A percentile compares a stretch with the other conserved stretches of the same genome.
phyloP scores from a whole-genome alignment of 2,329 filamentous ascomycete species.

The Paraphaeosphaeria sporulosa region DNA sequence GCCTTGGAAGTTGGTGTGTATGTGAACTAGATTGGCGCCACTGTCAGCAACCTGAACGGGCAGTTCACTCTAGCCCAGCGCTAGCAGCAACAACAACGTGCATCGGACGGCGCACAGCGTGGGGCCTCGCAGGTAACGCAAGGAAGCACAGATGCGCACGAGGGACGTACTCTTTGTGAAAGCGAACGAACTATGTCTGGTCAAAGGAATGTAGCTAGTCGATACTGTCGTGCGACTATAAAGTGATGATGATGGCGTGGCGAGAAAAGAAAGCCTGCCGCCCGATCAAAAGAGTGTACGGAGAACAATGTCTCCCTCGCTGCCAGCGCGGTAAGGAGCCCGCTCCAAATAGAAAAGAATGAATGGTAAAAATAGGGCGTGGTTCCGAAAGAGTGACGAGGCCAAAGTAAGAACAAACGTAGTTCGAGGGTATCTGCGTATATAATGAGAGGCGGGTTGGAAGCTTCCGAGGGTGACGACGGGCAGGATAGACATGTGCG shows the following conservation, averaged over 20 bases:
- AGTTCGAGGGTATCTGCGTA: slow-evolving; percentile 41
- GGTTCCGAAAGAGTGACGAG: slow-evolving; percentile 49
- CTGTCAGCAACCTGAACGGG: slow-evolving; percentile 37
- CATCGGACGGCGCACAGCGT: slow-evolving; percentile 29
- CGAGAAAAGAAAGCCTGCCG: slow-evolving; percentile 32
- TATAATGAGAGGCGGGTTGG: slow-evolving; percentile 46
- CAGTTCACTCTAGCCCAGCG: slow-evolving; percentile 24
- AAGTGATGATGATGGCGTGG: slow-evolving; percentile 27
- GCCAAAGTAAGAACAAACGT: slow-evolving; percentile 46
- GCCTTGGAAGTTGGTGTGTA: slow-evolving; percentile 31
- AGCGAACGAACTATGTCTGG: slow-evolving; percentile 32
- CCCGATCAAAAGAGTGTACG: slow-evolving; percentile 48
- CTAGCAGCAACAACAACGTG: slow-evolving; percentile 29
- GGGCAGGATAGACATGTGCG: slow-evolving; percentile 41
- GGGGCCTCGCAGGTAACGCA: slow-evolving; percentile 31
- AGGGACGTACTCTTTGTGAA: slow-evolving; percentile 37
- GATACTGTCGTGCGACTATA: slow-evolving; percentile 44
- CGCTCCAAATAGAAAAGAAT: slow-evolving; percentile 46
- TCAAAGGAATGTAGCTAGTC: slow-evolving; percentile 47
- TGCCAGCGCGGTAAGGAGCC: slow-evolving; percentile 51
- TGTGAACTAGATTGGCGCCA: slow-evolving; percentile 27
- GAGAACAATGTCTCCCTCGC: slow-evolving; percentile 47
- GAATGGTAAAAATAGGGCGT: slow-evolving; percentile 33
- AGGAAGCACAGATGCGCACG: slow-evolving; percentile 32
- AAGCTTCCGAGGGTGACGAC: slow-evolving; percentile 39